These are phyloP conservation scores for Begonia masoniana DNA, from an alignment of 306 rosid genomes.

Conservation along the genomic window DNA sequence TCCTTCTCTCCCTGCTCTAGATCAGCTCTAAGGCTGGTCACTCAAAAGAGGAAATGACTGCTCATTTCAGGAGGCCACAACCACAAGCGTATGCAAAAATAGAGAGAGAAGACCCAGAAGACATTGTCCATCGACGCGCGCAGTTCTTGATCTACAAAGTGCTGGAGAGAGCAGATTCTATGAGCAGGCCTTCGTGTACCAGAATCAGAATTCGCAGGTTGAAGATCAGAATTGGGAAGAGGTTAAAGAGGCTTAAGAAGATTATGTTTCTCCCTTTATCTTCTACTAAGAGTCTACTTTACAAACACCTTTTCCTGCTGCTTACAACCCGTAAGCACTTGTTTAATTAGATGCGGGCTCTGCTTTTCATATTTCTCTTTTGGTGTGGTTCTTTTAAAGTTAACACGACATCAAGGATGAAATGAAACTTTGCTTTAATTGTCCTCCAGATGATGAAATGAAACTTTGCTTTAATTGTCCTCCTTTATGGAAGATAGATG, in stretches of 20 bases:
- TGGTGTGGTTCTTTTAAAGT: no score
- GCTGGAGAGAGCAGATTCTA: conserved; percentile 39
- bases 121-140: conserved; percentile 39
- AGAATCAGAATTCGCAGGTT: conserved; percentile 55
- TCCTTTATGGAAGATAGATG: no score
- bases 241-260: conserved; percentile 54
- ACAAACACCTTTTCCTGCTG: conserved; percentile 30
- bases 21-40: no score
- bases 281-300: conserved; percentile 31
- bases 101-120: conserved; percentile 74
- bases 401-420: no score
- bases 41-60: conserved; percentile 20
- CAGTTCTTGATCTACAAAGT: conserved; percentile 73
- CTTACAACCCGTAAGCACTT: conserved; percentile 37
- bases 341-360: conserved; percentile 1
- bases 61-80: conserved; percentile 10
- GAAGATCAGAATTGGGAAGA: conserved; percentile 65
- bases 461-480: no score
- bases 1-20: conserved; percentile 4
- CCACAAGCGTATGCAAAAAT: conserved; percentile 37
- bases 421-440: no score
- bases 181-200: conserved; percentile 24
- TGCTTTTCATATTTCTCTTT: no score
- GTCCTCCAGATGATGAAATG: no score
- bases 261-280: conserved; percentile 24